A percentile compares a stretch with the other conserved stretches of the same genome.
These are phyloP conservation scores for Aspergillus aculeatinus DNA, from an alignment of 2,329 filamentous ascomycete species.

Conservation along the genomic window DNA sequence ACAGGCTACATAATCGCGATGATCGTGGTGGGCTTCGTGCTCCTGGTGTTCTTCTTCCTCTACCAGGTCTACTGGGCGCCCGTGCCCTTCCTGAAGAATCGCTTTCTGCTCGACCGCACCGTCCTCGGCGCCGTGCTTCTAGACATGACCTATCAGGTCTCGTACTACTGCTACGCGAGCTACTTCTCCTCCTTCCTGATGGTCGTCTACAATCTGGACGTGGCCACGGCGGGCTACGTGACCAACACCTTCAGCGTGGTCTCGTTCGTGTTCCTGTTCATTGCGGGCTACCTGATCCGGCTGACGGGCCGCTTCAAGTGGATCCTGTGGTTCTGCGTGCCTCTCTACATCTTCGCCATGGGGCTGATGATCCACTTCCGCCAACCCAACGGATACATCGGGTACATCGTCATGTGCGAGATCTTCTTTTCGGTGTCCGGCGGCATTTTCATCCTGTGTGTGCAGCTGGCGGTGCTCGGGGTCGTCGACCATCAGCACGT, in stretches of 20 bases:
- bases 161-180: constrained; percentile 21
- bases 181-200: constrained; percentile 25
- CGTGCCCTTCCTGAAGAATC: constrained; percentile 56
- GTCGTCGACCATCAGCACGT: constrained; percentile 57
- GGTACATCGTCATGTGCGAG: constrained; percentile 59
- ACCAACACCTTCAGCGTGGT: constrained; percentile 55
- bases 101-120: constrained; percentile 40
- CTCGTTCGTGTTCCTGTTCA: constrained; percentile 56
- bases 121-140: constrained; percentile 25
- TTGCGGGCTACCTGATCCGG: constrained; percentile 53
- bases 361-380: constrained; percentile 61
- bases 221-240: constrained; percentile 37
- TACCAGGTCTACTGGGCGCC: constrained; percentile 55
- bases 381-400: constrained; percentile 46
- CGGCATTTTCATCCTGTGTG: constrained; percentile 53
- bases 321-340: constrained; percentile 53
- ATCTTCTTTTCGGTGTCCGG: constrained; percentile 59
- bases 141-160: constrained; percentile 27
- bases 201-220: constrained; percentile 26
- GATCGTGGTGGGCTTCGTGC: constrained; percentile 53
- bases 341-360: constrained; percentile 54
- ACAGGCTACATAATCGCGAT: constrained; percentile 52
- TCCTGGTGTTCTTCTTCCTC: constrained; percentile 53
- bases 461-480: constrained; percentile 57
- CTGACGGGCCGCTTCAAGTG: constrained; percentile 55